Evolutionary conservation across 495 filamentous ascomycete genomes (phyloP).

Genomic region (Hypoxylon fuscum): DNA sequence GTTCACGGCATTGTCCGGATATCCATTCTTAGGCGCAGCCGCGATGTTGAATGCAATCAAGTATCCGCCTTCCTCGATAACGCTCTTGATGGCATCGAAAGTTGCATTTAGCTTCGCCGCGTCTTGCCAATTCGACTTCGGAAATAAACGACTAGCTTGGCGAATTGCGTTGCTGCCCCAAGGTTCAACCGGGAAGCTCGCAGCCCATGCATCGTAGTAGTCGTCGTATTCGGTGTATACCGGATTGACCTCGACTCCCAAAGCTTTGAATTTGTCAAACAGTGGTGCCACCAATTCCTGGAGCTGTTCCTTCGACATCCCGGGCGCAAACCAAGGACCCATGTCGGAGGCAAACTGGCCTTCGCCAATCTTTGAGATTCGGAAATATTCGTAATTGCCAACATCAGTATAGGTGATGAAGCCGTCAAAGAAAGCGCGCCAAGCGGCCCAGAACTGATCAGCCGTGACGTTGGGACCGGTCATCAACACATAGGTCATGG

Average conservation of each 20-base stretch:
- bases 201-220: constrained; percentile 56
- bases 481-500: constrained; percentile 46
- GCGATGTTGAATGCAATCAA: constrained; percentile 61
- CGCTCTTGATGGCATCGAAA: constrained; percentile 47
- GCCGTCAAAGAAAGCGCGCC: constrained; percentile 56
- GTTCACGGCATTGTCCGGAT: constrained; percentile 49
- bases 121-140: constrained; percentile 50
- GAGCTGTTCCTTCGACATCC: constrained; percentile 56
- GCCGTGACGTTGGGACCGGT: constrained; percentile 46
- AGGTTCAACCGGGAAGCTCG: constrained; percentile 57
- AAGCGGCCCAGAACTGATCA: constrained; percentile 60
- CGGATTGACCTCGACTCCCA: constrained; percentile 52
- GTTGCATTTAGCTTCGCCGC: constrained; percentile 48
- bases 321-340: constrained; percentile 59
- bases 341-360: constrained; percentile 48
- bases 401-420: constrained; percentile 60
- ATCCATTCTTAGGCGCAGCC: constrained; percentile 41
- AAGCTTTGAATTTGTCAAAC: constrained; percentile 48
- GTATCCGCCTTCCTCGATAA: constrained; percentile 52
- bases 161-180: constrained; percentile 50
- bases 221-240: constrained; percentile 58
- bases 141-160: constrained; percentile 56
- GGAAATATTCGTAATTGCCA: constrained; percentile 65
- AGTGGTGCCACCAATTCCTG: constrained; percentile 56
- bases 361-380: constrained; percentile 45